Percentiles rank a stretch among this genome's conserved stretches.
These are phyloP conservation scores for Henckelia pumila DNA, from an alignment of 257 asterid genomes.

Conservation along the genomic window DNA sequence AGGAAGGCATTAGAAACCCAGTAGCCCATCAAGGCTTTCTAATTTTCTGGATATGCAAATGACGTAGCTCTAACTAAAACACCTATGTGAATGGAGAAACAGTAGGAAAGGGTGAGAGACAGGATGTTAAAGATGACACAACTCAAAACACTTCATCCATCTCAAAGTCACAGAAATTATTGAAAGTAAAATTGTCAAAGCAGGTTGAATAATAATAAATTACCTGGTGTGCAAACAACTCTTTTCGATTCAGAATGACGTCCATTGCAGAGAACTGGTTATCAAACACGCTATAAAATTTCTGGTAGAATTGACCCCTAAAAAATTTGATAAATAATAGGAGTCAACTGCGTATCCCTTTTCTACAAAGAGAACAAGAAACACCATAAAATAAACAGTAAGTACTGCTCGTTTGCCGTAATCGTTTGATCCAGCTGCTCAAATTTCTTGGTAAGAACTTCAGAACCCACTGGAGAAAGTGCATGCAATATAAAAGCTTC, in stretches of 20 bases:
- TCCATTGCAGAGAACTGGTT: slow-evolving; percentile 69
- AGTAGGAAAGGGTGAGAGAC: not conserved
- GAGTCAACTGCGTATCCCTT: not conserved
- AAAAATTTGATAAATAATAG: slow-evolving; percentile 11
- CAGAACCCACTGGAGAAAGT: slow-evolving; percentile 34
- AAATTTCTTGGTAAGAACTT: slow-evolving; percentile 84
- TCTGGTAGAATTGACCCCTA: slow-evolving; percentile 72
- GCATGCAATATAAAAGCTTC: slow-evolving; percentile 86
- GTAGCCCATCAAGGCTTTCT: not conserved
- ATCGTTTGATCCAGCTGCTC: slow-evolving; percentile 63
- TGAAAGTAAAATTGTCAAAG: slow-evolving; percentile 5
- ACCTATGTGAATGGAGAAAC: slow-evolving; percentile 6
- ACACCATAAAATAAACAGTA: slow-evolving; percentile 23
- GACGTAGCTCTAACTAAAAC: slow-evolving; percentile 17
- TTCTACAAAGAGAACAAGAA: slow-evolving; percentile 27
- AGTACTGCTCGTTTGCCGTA: slow-evolving; percentile 53
- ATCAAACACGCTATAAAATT: slow-evolving; percentile 68
- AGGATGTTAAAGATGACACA: slow-evolving; percentile 4
- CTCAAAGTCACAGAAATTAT: not conserved
- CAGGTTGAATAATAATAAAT: slow-evolving; percentile 12
- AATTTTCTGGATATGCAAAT: not conserved
- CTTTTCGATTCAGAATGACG: slow-evolving; percentile 45
- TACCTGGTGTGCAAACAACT: slow-evolving; percentile 47
- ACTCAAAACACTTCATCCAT: not conserved
- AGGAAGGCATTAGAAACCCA: not conserved